Conservation (phyloP, 305 asterid genomes). For the Lippia alba region DNA sequence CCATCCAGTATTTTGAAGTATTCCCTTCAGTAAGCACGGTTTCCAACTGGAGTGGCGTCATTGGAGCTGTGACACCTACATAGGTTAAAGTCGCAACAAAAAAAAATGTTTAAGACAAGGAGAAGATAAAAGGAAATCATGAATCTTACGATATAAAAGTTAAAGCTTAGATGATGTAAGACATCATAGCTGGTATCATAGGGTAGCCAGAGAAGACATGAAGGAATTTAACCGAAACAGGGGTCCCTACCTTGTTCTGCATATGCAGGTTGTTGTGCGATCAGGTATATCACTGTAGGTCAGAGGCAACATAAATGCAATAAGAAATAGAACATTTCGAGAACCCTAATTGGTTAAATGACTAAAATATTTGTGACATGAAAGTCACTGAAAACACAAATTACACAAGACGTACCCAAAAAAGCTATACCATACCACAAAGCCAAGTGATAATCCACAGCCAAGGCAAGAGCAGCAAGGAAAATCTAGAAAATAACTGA, state of each 20-base stretch:
- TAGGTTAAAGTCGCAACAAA: conserved; percentile 28
- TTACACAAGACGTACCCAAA: conserved; percentile 62
- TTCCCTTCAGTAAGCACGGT: conserved; percentile 87
- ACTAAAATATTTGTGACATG: neutral
- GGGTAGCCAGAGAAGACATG: conserved; percentile 14
- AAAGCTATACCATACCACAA: conserved; percentile 81
- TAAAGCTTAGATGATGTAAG: conserved; percentile 28
- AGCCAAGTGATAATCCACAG: conserved; percentile 91
- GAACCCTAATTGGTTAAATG: neutral
- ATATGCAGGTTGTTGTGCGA: conserved; percentile 79
- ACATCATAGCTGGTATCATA: conserved; percentile 15
- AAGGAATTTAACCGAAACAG: conserved; percentile 1
- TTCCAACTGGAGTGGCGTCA: conserved; percentile 94
- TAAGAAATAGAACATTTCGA: conserved; percentile 23
- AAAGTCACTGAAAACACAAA: neutral
- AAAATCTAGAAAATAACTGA: conserved; percentile 61
- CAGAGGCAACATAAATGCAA: conserved; percentile 32
- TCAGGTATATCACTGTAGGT: conserved; percentile 71
- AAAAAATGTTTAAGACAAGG: conserved; percentile 11
- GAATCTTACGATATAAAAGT: conserved; percentile 9
- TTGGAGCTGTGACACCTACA: conserved; percentile 73
- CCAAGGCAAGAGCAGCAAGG: conserved; percentile 78
- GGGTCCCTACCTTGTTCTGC: conserved; percentile 64
- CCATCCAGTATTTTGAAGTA: conserved; percentile 91
- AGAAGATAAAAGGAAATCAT: conserved; percentile 7